Evolutionary conservation across 225 moss, liverwort and hornwort genomes (phyloP).

Genomic region (Physcomitrellopsis africana): DNA sequence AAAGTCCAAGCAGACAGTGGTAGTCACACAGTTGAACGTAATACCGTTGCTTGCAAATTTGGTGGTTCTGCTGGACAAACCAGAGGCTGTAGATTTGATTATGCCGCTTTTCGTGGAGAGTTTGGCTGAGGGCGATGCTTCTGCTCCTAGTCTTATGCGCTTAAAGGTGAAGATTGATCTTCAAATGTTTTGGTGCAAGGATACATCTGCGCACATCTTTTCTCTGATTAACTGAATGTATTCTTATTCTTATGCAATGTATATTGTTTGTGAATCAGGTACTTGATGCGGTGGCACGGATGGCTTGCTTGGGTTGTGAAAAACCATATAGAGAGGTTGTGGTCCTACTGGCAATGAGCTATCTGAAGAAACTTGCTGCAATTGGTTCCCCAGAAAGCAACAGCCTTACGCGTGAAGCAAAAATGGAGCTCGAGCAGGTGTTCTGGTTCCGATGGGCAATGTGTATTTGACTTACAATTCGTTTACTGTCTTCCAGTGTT

Average conservation of each 20-base stretch:
- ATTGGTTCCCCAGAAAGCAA: conserved; percentile 61
- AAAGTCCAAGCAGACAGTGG: conserved; percentile 54
- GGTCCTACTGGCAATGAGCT: conserved; percentile 66
- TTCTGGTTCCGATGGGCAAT: conserved; percentile 23
- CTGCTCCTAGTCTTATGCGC: conserved; percentile 71
- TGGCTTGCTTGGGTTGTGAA: conserved; percentile 87
- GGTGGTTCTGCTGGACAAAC: conserved; percentile 65
- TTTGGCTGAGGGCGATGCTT: conserved; percentile 83
- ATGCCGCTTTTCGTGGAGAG: conserved; percentile 83
- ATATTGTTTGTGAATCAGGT: conserved; percentile 46
- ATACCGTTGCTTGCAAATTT: conserved; percentile 77
- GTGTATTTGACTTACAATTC: conserved; percentile 14
- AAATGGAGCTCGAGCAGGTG: conserved; percentile 80
- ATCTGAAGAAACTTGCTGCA: conserved; percentile 71
- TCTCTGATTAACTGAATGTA: not conserved
- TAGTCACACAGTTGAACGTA: conserved; percentile 75
- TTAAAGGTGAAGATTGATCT: conserved; percentile 59
- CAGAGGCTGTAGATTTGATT: conserved; percentile 77
- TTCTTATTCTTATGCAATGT: not conserved
- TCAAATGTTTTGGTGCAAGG: conserved; percentile 6
- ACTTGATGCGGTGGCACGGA: conserved; percentile 78
- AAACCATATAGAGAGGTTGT: conserved; percentile 88
- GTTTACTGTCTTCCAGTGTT: conserved; percentile 2
- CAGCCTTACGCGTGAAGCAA: conserved; percentile 65
- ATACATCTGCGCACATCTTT: not conserved